A percentile compares a stretch with the other conserved stretches of the same genome.
These are phyloP conservation scores for Acanthamoeba sp. DNA, from an alignment of 208 protist species.

Conservation along the genomic window DNA sequence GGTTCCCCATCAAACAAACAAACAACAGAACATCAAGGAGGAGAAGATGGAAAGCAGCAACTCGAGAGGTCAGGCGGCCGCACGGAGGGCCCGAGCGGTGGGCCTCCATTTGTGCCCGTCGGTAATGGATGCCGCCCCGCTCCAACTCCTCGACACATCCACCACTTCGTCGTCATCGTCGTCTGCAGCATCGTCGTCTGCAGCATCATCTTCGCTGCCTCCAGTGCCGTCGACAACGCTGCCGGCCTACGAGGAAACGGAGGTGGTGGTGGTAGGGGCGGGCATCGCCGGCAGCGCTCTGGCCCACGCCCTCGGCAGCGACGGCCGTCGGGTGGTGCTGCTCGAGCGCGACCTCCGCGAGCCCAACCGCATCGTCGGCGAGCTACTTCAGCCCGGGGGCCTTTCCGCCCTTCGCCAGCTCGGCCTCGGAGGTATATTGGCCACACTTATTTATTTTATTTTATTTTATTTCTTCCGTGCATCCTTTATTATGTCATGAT, in stretches of 20 bases:
- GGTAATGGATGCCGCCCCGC: no score
- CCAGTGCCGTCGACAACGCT: neutral
- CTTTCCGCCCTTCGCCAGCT: slow-evolving; percentile 91
- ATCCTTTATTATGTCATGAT: neutral
- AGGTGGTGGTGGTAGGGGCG: slow-evolving; percentile 94
- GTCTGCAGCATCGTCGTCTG: no score
- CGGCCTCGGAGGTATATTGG: slow-evolving; percentile 88
- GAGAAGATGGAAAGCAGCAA: no score
- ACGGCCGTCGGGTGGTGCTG: slow-evolving; percentile 92
- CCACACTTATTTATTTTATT: neutral
- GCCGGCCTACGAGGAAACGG: slow-evolving; percentile 88
- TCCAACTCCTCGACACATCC: no score
- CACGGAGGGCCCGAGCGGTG: no score
- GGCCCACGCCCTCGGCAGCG: slow-evolving; percentile 89
- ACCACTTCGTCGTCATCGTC: no score
- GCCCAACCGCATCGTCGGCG: slow-evolving; percentile 96
- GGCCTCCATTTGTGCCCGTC: no score
- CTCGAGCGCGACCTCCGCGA: slow-evolving; percentile 93
- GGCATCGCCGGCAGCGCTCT: slow-evolving; percentile 94
- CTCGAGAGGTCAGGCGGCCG: no score
- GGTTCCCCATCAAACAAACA: no score
- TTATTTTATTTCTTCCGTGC: neutral
- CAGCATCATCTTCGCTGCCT: neutral
- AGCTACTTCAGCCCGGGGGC: slow-evolving; percentile 96
- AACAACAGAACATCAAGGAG: no score